These are phyloP conservation scores for Neurospora sp. DNA, from an alignment of 495 filamentous ascomycete species.

Conservation along the genomic window DNA sequence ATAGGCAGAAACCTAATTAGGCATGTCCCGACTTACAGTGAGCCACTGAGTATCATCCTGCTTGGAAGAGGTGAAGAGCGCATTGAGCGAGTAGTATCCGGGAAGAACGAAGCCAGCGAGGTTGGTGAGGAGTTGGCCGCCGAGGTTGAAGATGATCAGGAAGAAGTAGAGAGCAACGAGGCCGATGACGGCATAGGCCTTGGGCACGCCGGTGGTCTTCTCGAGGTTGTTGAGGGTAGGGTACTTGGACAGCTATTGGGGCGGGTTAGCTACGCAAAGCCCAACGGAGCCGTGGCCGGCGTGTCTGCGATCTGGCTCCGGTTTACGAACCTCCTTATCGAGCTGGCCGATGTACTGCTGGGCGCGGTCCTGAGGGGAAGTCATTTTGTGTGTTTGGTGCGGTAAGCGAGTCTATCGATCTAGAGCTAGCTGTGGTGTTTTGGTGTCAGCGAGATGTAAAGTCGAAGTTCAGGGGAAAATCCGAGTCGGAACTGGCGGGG, in stretches of 20 bases:
- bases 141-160: conserved; percentile 98
- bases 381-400: conserved; percentile 37
- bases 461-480: conserved; percentile 1
- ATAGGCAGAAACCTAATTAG: neutral
- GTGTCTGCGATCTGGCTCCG: neutral
- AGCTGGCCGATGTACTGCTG: conserved; percentile 83
- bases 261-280: conserved; percentile 8
- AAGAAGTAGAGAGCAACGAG: conserved; percentile 86
- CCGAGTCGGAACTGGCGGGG: conserved; percentile 1
- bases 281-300: conserved; percentile 2
- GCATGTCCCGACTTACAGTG: conserved; percentile 35
- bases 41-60: conserved; percentile 87
- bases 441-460: neutral
- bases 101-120: conserved; percentile 88
- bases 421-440: conserved; percentile 4
- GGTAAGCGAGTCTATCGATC: neutral
- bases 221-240: conserved; percentile 90
- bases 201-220: conserved; percentile 87
- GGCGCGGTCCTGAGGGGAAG: conserved; percentile 78
- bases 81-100: conserved; percentile 89
- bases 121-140: conserved; percentile 93
- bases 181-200: conserved; percentile 91
- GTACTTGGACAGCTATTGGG: conserved; percentile 83
- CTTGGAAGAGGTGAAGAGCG: conserved; percentile 73
- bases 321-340: conserved; percentile 86